phyloP scores from a whole-genome alignment of 352 stramenopile genomes.

The Pythium phragmitis region DNA sequence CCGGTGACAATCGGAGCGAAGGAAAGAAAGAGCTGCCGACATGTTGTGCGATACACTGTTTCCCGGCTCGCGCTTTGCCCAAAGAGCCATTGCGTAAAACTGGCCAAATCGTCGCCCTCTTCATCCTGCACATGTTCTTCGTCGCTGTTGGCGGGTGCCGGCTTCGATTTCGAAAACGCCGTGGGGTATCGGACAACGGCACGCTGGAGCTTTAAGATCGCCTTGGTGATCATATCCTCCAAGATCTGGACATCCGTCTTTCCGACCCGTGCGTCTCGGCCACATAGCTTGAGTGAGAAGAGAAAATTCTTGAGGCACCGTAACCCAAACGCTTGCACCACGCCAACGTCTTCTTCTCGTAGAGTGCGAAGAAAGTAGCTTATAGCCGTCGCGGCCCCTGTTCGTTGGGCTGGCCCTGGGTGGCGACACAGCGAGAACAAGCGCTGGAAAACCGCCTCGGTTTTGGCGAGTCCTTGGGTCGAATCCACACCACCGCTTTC shows the following conservation, averaged over 20 bases:
- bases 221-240: slow-evolving; percentile 61
- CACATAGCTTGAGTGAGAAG: slow-evolving; percentile 57
- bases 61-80: slow-evolving; percentile 21
- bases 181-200: slow-evolving; percentile 49
- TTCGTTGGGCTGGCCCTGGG: slow-evolving; percentile 54
- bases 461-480: slow-evolving; percentile 27
- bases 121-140: neutral
- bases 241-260: slow-evolving; percentile 40
- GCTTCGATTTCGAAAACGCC: slow-evolving; percentile 34
- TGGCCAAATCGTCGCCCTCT: slow-evolving; percentile 4
- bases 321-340: slow-evolving; percentile 60
- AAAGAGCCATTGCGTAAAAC: slow-evolving; percentile 27
- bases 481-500: slow-evolving; percentile 25
- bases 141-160: neutral
- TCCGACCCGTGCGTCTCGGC: slow-evolving; percentile 35
- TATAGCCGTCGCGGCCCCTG: slow-evolving; percentile 60
- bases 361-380: slow-evolving; percentile 68
- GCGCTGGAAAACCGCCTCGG: slow-evolving; percentile 60
- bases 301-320: slow-evolving; percentile 71
- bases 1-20: slow-evolving; percentile 37
- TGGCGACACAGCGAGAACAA: slow-evolving; percentile 76
- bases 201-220: slow-evolving; percentile 58
- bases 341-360: slow-evolving; percentile 47
- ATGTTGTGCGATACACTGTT: slow-evolving; percentile 18
- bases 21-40: slow-evolving; percentile 25